Evolutionary conservation across 2,329 filamentous ascomycete genomes (phyloP).

Genomic region (Trichophyton schoenleinii): DNA sequence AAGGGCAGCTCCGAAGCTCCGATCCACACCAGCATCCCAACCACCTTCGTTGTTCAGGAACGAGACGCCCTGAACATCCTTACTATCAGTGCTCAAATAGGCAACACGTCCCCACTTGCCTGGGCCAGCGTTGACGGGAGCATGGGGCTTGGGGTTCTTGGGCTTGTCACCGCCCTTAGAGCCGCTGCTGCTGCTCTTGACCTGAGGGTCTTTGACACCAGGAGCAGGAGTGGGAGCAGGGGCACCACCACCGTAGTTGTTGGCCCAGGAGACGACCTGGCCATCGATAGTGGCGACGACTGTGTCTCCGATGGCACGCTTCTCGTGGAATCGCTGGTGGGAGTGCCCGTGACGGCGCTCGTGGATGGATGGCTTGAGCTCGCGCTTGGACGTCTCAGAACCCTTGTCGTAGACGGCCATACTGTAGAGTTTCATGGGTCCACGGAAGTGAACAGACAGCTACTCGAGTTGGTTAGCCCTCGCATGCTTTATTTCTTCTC

Average conservation of each 20-base stretch:
- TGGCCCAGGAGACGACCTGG: slow-evolving; percentile 45
- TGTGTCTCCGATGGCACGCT: slow-evolving; percentile 38
- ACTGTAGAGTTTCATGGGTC: slow-evolving; percentile 53
- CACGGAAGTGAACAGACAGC: slow-evolving; percentile 62
- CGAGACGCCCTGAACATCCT: slow-evolving; percentile 40
- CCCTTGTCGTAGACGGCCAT: slow-evolving; percentile 56
- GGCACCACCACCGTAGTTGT: slow-evolving; percentile 38
- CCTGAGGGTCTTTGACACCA: background rate
- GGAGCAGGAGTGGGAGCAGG: slow-evolving; percentile 9
- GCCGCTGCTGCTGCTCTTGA: background rate
- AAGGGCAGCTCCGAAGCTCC: slow-evolving; percentile 46
- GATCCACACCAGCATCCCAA: slow-evolving; percentile 42
- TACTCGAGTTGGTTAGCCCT: slow-evolving; percentile 21
- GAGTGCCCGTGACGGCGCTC: slow-evolving; percentile 39
- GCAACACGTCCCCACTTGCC: slow-evolving; percentile 34
- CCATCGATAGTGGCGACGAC: slow-evolving; percentile 50
- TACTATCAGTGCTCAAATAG: slow-evolving; percentile 35
- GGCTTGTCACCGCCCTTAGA: background rate
- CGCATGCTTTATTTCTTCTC: background rate
- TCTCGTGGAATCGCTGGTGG: slow-evolving; percentile 22
- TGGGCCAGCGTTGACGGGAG: slow-evolving; percentile 15
- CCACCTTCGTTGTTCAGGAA: slow-evolving; percentile 50
- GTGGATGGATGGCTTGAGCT: slow-evolving; percentile 23
- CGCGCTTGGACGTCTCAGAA: slow-evolving; percentile 26
- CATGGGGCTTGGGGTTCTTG: background rate